These are phyloP conservation scores for Mycena filopes DNA, from an alignment of 768 basidiomycete genomes.

Conservation along the genomic window DNA sequence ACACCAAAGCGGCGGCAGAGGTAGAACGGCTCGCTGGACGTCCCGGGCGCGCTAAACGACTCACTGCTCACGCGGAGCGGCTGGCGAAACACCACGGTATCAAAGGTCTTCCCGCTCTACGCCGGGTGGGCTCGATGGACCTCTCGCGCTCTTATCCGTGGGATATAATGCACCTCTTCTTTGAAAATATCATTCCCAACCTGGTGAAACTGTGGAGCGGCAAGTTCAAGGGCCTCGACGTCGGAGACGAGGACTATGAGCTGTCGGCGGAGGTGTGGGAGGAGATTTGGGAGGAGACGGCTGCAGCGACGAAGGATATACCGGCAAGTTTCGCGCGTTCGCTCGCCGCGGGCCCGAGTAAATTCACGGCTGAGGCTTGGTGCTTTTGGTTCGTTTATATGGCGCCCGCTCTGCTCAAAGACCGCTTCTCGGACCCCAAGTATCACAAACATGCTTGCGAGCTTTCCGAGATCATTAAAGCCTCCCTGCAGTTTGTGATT, in stretches of 20 bases:
- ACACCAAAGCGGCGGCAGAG: no score
- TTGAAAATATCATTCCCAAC: constrained; percentile 54
- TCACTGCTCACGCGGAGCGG: constrained; percentile 22
- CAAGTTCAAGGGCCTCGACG: constrained; percentile 46
- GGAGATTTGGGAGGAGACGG: constrained; percentile 37
- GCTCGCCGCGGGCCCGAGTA: constrained; percentile 37
- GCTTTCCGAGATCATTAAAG: constrained; percentile 1
- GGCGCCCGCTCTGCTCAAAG: constrained; percentile 47
- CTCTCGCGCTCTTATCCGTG: constrained; percentile 47
- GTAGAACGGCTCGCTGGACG: no score
- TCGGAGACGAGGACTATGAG: constrained; percentile 38
- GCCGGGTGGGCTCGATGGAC: constrained; percentile 39
- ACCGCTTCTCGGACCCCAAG: constrained; percentile 10
- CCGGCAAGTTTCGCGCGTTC: constrained; percentile 45
- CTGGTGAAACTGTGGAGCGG: no score
- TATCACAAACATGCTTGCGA: constrained; percentile 12
- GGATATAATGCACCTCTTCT: constrained; percentile 60
- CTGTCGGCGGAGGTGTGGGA: constrained; percentile 50
- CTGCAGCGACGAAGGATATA: constrained; percentile 39
- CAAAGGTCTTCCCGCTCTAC: constrained; percentile 40
- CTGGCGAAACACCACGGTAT: constrained; percentile 41
- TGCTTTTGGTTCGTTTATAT: constrained; percentile 51
- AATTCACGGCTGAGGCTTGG: constrained; percentile 50
- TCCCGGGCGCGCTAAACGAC: no score
- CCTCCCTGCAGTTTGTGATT: not conserved